Conservation (phyloP, 202 grass and related monocot genomes). For the Carex arenaria region DNA sequence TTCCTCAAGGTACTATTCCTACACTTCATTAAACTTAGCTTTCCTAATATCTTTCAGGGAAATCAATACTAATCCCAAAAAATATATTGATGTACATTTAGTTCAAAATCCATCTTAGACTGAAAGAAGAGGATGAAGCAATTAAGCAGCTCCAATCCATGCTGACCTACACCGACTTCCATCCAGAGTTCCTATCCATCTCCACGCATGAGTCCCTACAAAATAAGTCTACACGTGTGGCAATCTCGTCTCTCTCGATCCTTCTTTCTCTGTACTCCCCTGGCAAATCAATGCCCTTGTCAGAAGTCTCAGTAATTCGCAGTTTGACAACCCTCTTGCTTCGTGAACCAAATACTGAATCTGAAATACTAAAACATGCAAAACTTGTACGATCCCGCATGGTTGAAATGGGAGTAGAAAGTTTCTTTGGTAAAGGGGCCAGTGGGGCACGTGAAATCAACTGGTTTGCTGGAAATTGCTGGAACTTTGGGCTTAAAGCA, state of each 20-base stretch:
- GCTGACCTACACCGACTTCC: constrained; percentile 70
- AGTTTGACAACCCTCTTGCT: constrained; percentile 71
- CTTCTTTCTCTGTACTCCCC: constrained; percentile 65
- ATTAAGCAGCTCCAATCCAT: constrained; percentile 68
- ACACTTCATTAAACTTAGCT: background rate
- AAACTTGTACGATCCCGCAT: constrained; percentile 54
- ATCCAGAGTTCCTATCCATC: constrained; percentile 64
- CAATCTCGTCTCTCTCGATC: constrained; percentile 51
- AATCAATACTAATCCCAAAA: constrained; percentile 36
- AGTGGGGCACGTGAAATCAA: constrained; percentile 59
- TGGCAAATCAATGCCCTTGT: constrained; percentile 65
- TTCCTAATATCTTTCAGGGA: constrained; percentile 16
- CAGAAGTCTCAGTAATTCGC: constrained; percentile 61
- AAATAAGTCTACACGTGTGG: constrained; percentile 49
- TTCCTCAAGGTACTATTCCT: constrained; percentile 70
- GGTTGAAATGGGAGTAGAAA: constrained; percentile 53
- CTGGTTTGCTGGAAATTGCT: constrained; percentile 69
- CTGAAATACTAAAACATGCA: constrained; percentile 76
- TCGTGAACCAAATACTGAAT: constrained; percentile 44
- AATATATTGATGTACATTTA: constrained; percentile 24
- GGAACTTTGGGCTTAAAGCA: constrained; percentile 61
- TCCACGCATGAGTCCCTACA: constrained; percentile 72
- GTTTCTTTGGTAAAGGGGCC: constrained; percentile 61
- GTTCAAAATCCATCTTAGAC: constrained; percentile 88
- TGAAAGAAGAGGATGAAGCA: constrained; percentile 60